These are phyloP conservation scores for Umbilicaria muhlenbergii DNA, from an alignment of 495 filamentous ascomycete genomes.

Conservation along the genomic window DNA sequence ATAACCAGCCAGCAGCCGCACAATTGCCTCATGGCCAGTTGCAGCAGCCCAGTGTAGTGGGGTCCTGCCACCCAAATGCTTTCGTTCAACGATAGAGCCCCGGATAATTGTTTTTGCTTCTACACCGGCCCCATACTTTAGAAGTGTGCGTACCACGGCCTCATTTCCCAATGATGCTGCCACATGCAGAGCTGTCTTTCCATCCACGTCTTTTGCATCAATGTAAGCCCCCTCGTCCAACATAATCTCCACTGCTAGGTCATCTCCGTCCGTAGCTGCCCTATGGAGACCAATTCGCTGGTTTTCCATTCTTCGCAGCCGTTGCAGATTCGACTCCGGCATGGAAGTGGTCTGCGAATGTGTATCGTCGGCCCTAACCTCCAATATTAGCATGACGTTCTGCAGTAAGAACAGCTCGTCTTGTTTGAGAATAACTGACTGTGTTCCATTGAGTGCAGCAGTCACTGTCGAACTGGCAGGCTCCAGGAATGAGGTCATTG, in stretches of 20 bases:
- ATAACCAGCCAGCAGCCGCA: slow-evolving; percentile 3
- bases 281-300: slow-evolving; percentile 11
- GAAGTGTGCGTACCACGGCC: slow-evolving; percentile 13
- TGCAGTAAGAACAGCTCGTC: too few relatives aligned
- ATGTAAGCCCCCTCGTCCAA: slow-evolving; percentile 19
- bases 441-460: too few relatives aligned
- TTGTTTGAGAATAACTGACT: too few relatives aligned
- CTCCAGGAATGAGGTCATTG: too few relatives aligned
- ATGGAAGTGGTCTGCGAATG: too few relatives aligned
- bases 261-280: slow-evolving; percentile 20
- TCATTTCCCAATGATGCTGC: slow-evolving; percentile 21
- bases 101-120: neutral
- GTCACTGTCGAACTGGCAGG: too few relatives aligned
- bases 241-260: slow-evolving; percentile 21
- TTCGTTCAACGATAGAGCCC: neutral
- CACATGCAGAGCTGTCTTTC: slow-evolving; percentile 24
- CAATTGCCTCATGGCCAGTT: slow-evolving; percentile 4
- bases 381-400: too few relatives aligned
- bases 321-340: neutral
- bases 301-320: slow-evolving; percentile 3
- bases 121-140: slow-evolving; percentile 18
- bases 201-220: slow-evolving; percentile 16
- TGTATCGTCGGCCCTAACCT: too few relatives aligned
- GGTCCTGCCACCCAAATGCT: slow-evolving; percentile 3
- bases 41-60: slow-evolving; percentile 9